A percentile compares a stretch with the other conserved stretches of the same genome.
phyloP scores from a whole-genome alignment of 768 basidiomycete species.

The Lentinula aciculospora region DNA sequence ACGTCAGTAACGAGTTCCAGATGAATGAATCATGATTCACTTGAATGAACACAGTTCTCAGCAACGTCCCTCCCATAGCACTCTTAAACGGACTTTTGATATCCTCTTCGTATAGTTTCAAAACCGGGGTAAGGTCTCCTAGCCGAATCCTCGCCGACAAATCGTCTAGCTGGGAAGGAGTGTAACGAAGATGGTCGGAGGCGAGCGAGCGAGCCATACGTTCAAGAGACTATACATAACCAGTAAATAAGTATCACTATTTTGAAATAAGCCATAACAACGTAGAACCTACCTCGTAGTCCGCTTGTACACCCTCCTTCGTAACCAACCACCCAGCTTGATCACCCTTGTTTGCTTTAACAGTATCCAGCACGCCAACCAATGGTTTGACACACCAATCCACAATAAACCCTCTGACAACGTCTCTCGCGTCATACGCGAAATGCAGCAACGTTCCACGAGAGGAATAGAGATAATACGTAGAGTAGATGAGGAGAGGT shows the following conservation, averaged over 20 bases:
- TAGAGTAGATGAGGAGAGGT: conserved; percentile 49
- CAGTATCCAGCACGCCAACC: conserved; percentile 74
- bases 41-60: conserved; percentile 85
- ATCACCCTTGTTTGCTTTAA: conserved; percentile 51
- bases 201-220: conserved; percentile 88
- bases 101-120: conserved; percentile 87
- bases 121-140: conserved; percentile 84
- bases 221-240: conserved; percentile 65
- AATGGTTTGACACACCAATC: conserved; percentile 88
- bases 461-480: conserved; percentile 50
- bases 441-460: conserved; percentile 53
- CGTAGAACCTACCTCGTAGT: conserved; percentile 59
- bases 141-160: conserved; percentile 61
- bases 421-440: conserved; percentile 56
- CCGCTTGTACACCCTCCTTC: conserved; percentile 77
- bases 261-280: background rate
- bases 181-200: conserved; percentile 69
- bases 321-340: conserved; percentile 75
- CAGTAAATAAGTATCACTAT: background rate
- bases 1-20: too few relatives aligned
- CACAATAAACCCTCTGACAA: conserved; percentile 63
- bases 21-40: conserved; percentile 24
- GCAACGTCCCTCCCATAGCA: conserved; percentile 70
- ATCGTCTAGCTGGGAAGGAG: conserved; percentile 53
- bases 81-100: conserved; percentile 84